Conservation (phyloP, 805 yeast species). For the Limtongia smithiae region DNA sequence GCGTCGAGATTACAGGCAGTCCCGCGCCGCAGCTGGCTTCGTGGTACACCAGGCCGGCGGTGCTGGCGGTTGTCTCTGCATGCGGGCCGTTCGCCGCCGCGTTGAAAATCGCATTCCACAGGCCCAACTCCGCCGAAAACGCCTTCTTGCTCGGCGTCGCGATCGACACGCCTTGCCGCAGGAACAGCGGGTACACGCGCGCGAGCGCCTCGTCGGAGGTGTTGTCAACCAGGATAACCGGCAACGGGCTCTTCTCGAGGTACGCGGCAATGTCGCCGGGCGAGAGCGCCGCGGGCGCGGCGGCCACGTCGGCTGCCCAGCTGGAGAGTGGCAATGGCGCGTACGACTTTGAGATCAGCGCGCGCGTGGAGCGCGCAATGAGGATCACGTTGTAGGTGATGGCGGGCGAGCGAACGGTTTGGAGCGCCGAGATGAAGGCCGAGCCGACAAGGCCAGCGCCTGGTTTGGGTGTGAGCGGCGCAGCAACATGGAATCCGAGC, state of each 20-base stretch:
- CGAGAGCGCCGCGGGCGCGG: slow-evolving; percentile 48
- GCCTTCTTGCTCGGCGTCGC: slow-evolving; percentile 99
- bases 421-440: slow-evolving; percentile 68
- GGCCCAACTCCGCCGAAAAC: slow-evolving; percentile 67
- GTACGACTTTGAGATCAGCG: slow-evolving; percentile 66
- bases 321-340: slow-evolving; percentile 60
- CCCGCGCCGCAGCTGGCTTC: slow-evolving; percentile 99
- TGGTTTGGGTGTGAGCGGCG: slow-evolving; percentile 14
- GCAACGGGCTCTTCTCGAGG: slow-evolving; percentile 62
- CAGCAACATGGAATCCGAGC: neutral
- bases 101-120: slow-evolving; percentile 74
- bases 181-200: slow-evolving; percentile 66
- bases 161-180: slow-evolving; percentile 76
- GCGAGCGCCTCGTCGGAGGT: slow-evolving; percentile 84
- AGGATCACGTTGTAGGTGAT: slow-evolving; percentile 73
- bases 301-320: slow-evolving; percentile 51
- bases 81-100: slow-evolving; percentile 41
- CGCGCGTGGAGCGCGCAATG: slow-evolving; percentile 70
- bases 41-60: slow-evolving; percentile 80
- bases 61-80: slow-evolving; percentile 41
- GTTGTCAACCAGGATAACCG: slow-evolving; percentile 87
- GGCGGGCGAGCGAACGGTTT: slow-evolving; percentile 40
- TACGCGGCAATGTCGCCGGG: slow-evolving; percentile 57
- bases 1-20: slow-evolving; percentile 83
- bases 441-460: slow-evolving; percentile 96